Percentiles rank a stretch among this genome's conserved stretches.
phyloP scores from a whole-genome alignment of 1,284 basidiomycete genomes.

The Cutaneotrichosporon sp. region DNA sequence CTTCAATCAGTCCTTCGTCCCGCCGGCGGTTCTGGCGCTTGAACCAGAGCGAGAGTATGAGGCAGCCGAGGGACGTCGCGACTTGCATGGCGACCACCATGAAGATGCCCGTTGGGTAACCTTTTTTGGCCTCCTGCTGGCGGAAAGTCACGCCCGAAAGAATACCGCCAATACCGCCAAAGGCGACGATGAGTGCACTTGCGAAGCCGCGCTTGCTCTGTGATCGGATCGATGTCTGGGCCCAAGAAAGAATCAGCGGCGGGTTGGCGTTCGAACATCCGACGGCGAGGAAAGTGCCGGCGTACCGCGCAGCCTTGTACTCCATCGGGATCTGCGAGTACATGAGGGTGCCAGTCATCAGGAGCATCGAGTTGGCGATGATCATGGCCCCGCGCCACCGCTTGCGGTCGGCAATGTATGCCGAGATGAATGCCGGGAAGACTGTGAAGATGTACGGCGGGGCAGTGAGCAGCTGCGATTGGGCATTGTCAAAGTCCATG shows the following conservation, averaged over 20 bases:
- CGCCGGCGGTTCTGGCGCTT: constrained; percentile 12
- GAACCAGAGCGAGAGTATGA: constrained; percentile 7
- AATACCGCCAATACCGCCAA: constrained; percentile 22
- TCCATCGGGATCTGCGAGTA: constrained; percentile 10
- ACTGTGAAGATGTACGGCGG: constrained; percentile 45
- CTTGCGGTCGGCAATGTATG: constrained; percentile 39
- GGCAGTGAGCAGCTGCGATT: constrained; percentile 40
- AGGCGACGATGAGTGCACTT: constrained; percentile 14
- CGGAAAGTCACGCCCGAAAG: constrained; percentile 15
- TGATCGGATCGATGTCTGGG: constrained; percentile 48
- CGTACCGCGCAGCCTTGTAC: constrained; percentile 12
- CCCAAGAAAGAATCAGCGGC: constrained; percentile 39
- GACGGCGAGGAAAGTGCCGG: constrained; percentile 27
- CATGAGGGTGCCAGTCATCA: constrained; percentile 12
- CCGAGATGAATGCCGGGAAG: constrained; percentile 40
- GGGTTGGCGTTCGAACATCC: constrained; percentile 38
- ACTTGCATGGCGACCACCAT: constrained; percentile 14
- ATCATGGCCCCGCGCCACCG: constrained; percentile 3
- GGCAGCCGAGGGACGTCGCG: neutral
- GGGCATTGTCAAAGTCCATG: constrained; percentile 40
- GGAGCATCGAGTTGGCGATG: constrained; percentile 8
- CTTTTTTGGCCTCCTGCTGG: constrained; percentile 12
- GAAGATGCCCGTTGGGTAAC: constrained; percentile 17
- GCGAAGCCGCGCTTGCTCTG: constrained; percentile 44
- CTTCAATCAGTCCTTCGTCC: constrained; percentile 3